phyloP scores from a whole-genome alignment of 2,329 filamentous ascomycete genomes.

The Fusarium sp. region DNA sequence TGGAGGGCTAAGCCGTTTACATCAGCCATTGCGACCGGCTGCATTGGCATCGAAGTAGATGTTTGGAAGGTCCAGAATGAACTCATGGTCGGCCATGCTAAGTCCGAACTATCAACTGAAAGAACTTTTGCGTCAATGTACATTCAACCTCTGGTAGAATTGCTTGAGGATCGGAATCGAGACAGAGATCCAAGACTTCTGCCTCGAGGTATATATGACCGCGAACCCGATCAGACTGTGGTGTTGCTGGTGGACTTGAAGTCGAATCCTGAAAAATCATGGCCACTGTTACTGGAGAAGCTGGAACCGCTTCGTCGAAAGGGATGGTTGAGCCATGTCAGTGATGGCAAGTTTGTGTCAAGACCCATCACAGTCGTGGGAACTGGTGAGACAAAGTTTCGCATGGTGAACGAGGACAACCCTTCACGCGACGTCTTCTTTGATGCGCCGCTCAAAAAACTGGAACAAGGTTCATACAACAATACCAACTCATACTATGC shows the following conservation, averaged over 20 bases:
- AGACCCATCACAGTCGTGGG: constrained; percentile 76
- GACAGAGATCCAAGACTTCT: not conserved
- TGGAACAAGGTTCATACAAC: constrained; percentile 56
- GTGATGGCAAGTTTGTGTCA: constrained; percentile 61
- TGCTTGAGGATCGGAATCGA: constrained; percentile 63
- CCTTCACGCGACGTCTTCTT: constrained; percentile 69
- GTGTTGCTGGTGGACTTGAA: constrained; percentile 79
- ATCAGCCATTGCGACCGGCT: constrained; percentile 69
- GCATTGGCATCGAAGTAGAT: constrained; percentile 75
- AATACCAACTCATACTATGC: constrained; percentile 74
- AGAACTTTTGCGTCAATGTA: constrained; percentile 73
- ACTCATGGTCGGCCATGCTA: constrained; percentile 73
- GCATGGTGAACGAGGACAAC: constrained; percentile 35
- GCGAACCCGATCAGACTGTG: constrained; percentile 64
- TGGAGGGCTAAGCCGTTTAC: constrained; percentile 73
- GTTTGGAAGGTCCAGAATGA: constrained; percentile 69
- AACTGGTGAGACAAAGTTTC: constrained; percentile 62
- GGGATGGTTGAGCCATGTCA: constrained; percentile 67
- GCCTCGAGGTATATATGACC: constrained; percentile 67
- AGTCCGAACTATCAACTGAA: constrained; percentile 62
- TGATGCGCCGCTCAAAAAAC: constrained; percentile 69
- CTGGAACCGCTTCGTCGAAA: constrained; percentile 68
- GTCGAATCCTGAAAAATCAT: constrained; percentile 50
- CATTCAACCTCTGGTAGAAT: constrained; percentile 69
- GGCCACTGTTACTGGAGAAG: constrained; percentile 44